A percentile compares a stretch with the other conserved stretches of the same genome.
These are phyloP conservation scores for Draba incana DNA, from an alignment of 345 rosid species.

Conservation along the genomic window DNA sequence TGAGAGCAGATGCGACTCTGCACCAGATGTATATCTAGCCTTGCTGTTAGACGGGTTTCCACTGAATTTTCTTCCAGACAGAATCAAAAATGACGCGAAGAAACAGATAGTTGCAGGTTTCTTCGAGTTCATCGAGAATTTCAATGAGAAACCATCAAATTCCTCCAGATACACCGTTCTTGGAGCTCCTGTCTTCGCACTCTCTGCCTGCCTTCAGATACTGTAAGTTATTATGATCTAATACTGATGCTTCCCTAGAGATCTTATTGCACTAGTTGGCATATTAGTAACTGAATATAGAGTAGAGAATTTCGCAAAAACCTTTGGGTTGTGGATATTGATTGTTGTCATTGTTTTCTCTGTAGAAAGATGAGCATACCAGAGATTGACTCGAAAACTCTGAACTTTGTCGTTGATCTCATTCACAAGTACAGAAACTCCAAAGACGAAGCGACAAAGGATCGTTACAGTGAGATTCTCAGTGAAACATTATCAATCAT, in stretches of 20 bases:
- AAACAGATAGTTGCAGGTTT: slow-evolving; percentile 64
- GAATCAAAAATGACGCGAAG: slow-evolving; percentile 51
- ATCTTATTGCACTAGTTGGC: background rate
- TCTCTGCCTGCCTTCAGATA: slow-evolving; percentile 74
- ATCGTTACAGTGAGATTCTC: slow-evolving; percentile 51
- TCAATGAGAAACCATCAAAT: slow-evolving; percentile 41
- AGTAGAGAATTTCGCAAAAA: background rate
- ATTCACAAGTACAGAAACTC: slow-evolving; percentile 48
- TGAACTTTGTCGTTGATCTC: slow-evolving; percentile 54
- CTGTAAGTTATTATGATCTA: slow-evolving; percentile 54
- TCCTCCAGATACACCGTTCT: slow-evolving; percentile 44
- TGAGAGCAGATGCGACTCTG: slow-evolving; percentile 48
- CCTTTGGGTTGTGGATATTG: slow-evolving; percentile 9
- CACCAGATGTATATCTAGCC: slow-evolving; percentile 56
- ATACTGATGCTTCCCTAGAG: background rate
- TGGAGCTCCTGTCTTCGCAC: slow-evolving; percentile 62
- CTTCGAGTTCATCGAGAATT: slow-evolving; percentile 53
- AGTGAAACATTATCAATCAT: slow-evolving; percentile 54
- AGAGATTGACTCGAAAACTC: slow-evolving; percentile 64
- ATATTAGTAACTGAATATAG: background rate
- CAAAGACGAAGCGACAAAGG: slow-evolving; percentile 41
- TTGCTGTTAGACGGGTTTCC: slow-evolving; percentile 85
- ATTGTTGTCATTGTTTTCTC: slow-evolving; percentile 14
- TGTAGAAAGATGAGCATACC: slow-evolving; percentile 62
- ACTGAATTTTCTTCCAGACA: slow-evolving; percentile 56